Conservation (phyloP, 148 eudicot species). For the Vaccinium darrowii region DNA sequence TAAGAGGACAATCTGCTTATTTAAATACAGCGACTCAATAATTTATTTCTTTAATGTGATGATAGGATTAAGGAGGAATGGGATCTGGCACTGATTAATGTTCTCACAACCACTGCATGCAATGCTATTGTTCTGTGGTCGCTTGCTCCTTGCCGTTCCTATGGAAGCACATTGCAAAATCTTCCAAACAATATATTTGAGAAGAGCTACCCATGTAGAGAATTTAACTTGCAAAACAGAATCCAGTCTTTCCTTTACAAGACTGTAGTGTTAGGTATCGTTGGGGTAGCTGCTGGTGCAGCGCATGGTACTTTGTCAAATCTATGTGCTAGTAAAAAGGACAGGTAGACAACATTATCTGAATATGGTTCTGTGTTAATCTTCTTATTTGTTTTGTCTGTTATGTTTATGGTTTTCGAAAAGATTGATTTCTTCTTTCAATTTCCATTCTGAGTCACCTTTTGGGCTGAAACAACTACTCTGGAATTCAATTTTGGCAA, state of each 20-base stretch:
- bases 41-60: conserved; percentile 12
- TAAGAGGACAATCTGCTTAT: neutral
- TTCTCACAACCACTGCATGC: conserved; percentile 91
- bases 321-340: conserved; percentile 64
- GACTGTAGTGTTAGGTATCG: conserved; percentile 87
- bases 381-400: conserved; percentile 7
- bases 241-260: conserved; percentile 86
- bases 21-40: neutral
- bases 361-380: neutral
- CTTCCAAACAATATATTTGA: conserved; percentile 94
- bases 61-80: conserved; percentile 92
- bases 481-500: neutral
- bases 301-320: conserved; percentile 77
- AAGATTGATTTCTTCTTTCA: neutral
- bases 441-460: neutral
- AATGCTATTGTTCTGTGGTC: conserved; percentile 93
- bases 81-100: conserved; percentile 92
- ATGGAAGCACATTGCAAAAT: conserved; percentile 91
- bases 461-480: neutral
- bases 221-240: conserved; percentile 85
- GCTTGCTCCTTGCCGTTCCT: conserved; percentile 95
- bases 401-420: neutral
- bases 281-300: conserved; percentile 81
- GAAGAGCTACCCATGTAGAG: conserved; percentile 79
- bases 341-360: conserved; percentile 51